Evolutionary conservation across 192 early-diverging fungal species (phyloP), one percentile per base, ranked within the genome.

Genomic region (Coemansia sp.): DNA sequence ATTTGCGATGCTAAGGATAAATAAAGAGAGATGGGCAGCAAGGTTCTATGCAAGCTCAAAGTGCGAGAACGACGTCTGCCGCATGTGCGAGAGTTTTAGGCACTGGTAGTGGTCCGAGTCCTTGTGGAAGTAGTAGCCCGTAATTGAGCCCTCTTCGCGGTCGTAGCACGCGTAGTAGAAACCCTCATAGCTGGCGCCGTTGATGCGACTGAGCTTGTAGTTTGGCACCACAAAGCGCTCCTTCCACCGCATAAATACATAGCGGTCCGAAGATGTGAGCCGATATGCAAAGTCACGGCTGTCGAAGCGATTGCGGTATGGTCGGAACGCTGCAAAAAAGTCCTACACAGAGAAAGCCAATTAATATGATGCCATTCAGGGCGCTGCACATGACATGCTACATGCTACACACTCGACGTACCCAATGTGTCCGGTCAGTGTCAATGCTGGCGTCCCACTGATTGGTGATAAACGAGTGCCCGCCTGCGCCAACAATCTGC

Each of bases 211-310:
- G 59, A 91, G 85, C 58, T 76, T 74, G 83, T 91, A 87, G 79
- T 92, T 87, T 34, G 90, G 90, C 6, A 92, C 86, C 49, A 92
- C 74, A 77, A 91, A 92, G 65, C 88, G 88, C 71, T 92, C 90
- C 86, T 92, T 92, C 90, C 90, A 92, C 25, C 90, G 82, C 90
- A 92, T 92, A 67, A 89, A 92, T 7, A 92, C 74, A 54, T 57
- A 62, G 38, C 83, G 79, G 81, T 92, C 86, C 1, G 77, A 71
- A 17, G 70, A 57, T 44, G 61, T 66, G 57, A 86, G 85, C 60
- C 70, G 58, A 70, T 77, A 82, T 23, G 36, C 38, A 68, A 74
- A 73, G 56, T 70, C 68, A 17, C 48, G 50, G 55, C 63, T 21
- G 57, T 78, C 71, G 40, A 84, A 82, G 12, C 54, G 67, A 56